phyloP scores from a whole-genome alignment of 1,284 basidiomycete genomes.

The Rhodotorula sp. region DNA sequence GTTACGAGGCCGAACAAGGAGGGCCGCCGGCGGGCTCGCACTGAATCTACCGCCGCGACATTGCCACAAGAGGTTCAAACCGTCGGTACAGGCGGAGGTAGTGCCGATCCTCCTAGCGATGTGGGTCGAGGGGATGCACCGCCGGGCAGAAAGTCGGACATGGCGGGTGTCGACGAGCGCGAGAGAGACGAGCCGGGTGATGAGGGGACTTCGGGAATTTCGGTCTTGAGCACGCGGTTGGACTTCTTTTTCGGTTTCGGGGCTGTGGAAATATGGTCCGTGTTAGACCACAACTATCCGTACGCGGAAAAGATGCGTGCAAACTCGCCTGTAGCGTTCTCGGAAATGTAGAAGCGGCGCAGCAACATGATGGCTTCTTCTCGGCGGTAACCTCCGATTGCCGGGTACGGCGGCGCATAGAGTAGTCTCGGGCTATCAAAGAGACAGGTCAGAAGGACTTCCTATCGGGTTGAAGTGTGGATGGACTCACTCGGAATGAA shows the following conservation, averaged over 20 bases:
- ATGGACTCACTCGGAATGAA: conserved; percentile 64
- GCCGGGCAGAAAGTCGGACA: background rate
- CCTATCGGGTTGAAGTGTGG: background rate
- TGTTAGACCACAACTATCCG: background rate
- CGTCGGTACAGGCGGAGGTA: background rate
- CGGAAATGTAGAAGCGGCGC: conserved; percentile 90
- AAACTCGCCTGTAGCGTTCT: conserved; percentile 80
- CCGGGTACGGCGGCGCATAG: conserved; percentile 68
- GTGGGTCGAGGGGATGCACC: background rate
- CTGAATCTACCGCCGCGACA: conserved; percentile 3
- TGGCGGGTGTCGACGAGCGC: background rate
- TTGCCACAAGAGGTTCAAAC: background rate
- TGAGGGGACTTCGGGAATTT: conserved; percentile 52
- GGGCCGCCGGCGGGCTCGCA: conserved; percentile 1
- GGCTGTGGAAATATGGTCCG: conserved; percentile 53
- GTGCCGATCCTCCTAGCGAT: background rate
- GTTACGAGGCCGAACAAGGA: background rate
- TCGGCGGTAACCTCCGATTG: conserved; percentile 76
- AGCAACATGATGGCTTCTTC: conserved; percentile 95
- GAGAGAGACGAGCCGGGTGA: background rate
- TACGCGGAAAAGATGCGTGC: too few relatives aligned
- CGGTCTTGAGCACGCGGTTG: conserved; percentile 65
- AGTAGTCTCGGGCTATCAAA: conserved; percentile 41
- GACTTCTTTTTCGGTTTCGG: conserved; percentile 71
- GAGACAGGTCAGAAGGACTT: background rate